phyloP scores from a whole-genome alignment of 2,329 filamentous ascomycete genomes.

The Clonostachys solani region DNA sequence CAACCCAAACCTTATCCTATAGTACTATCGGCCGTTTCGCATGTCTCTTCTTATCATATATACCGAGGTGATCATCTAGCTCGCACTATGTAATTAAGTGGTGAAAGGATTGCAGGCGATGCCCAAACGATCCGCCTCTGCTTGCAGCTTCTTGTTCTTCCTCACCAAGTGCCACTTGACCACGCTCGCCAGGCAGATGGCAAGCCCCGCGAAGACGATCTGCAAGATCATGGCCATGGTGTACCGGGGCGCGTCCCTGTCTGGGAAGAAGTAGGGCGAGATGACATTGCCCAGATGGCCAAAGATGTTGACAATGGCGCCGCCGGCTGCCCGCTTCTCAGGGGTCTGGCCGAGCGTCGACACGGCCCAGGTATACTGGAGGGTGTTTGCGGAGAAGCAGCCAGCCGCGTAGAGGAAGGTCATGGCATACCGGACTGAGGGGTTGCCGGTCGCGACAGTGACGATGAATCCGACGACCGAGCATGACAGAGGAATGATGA shows the following conservation, averaged over 20 bases:
- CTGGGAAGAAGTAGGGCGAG: conserved; percentile 5
- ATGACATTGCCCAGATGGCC: conserved; percentile 6
- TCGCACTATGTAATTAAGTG: not conserved
- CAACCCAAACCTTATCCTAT: too few relatives aligned
- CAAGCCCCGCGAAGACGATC: conserved; percentile 6
- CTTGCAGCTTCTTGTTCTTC: conserved; percentile 8
- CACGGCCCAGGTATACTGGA: conserved; percentile 27
- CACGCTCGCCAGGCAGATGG: conserved; percentile 2
- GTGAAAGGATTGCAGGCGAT: conserved; percentile 7
- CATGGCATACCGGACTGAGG: conserved; percentile 8
- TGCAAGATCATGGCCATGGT: conserved; percentile 7
- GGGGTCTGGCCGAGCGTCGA: conserved; percentile 24
- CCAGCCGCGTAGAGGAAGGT: conserved; percentile 12
- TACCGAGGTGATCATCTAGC: too few relatives aligned
- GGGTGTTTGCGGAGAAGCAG: conserved; percentile 18
- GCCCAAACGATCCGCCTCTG: conserved; percentile 3
- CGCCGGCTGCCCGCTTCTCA: conserved; percentile 16
- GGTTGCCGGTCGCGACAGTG: conserved; percentile 5
- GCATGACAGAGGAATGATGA: conserved; percentile 10
- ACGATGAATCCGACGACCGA: conserved; percentile 16
- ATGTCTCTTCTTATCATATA: too few relatives aligned
- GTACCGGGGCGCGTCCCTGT: conserved; percentile 1
- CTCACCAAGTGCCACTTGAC: conserved; percentile 5
- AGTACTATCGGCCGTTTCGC: too few relatives aligned
- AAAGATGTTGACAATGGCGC: conserved; percentile 5